Evolutionary conservation across 805 yeast species (phyloP).

Genomic region (Saccharomycopsis javanensis): DNA sequence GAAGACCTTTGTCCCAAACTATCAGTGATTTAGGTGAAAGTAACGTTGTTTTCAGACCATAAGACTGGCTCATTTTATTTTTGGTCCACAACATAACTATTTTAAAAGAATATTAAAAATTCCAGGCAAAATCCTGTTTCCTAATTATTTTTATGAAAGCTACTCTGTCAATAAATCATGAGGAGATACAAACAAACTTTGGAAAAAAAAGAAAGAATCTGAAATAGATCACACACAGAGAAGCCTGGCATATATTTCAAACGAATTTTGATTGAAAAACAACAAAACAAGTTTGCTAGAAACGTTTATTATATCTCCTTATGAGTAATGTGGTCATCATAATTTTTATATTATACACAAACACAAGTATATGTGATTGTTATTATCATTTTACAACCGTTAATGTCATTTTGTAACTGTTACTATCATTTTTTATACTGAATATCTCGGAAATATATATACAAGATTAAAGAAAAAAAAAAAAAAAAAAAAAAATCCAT

Average conservation of each 20-base stretch:
- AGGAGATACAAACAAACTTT: no score
- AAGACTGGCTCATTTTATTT: conserved; percentile 69
- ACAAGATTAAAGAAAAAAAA: not conserved
- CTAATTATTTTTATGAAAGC: no score
- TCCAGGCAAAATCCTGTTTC: no score
- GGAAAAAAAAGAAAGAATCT: no score
- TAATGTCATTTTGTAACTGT: not conserved
- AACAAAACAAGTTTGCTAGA: not conserved
- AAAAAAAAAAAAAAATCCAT: not conserved
- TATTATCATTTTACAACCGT: not conserved
- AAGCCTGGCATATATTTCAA: no score
- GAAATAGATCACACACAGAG: no score
- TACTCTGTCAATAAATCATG: no score
- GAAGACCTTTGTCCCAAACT: conserved; percentile 77
- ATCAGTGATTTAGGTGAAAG: conserved; percentile 54
- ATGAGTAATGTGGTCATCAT: not conserved
- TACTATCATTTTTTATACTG: not conserved
- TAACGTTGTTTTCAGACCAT: conserved; percentile 13
- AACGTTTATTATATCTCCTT: not conserved
- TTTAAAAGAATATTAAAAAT: no score
- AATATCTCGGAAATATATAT: not conserved
- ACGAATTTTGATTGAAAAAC: not conserved
- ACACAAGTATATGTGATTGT: not conserved
- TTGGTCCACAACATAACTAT: conserved; percentile 54
- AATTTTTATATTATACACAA: not conserved